These are phyloP conservation scores for Penicillium nucicola DNA, from an alignment of 495 filamentous ascomycete species.

Conservation along the genomic window DNA sequence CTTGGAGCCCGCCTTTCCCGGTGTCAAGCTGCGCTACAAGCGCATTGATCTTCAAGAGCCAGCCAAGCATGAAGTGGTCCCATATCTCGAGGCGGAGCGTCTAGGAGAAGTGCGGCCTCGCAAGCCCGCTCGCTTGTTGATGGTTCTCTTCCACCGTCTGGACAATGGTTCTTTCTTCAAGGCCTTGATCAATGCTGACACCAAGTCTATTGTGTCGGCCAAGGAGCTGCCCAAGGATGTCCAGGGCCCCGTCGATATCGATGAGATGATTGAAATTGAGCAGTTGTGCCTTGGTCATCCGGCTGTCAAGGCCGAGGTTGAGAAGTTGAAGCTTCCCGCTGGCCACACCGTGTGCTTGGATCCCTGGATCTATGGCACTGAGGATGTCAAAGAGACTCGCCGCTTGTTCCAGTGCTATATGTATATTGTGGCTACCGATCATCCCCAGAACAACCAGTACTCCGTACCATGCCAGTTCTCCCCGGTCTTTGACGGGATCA, in stretches of 20 bases:
- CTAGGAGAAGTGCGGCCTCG: conserved; percentile 28
- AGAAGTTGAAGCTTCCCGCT: conserved; percentile 38
- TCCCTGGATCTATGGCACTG: conserved; percentile 46
- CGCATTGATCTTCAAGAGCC: conserved; percentile 45
- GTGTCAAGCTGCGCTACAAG: conserved; percentile 40
- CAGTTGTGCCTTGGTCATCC: conserved; percentile 35
- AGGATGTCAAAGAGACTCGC: conserved; percentile 33
- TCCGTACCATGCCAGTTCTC: conserved; percentile 74
- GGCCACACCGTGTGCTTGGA: conserved; percentile 42
- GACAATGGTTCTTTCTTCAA: conserved; percentile 43
- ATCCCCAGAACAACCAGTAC: conserved; percentile 66
- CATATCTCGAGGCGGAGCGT: conserved; percentile 41
- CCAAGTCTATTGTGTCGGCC: conserved; percentile 32
- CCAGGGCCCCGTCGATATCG: conserved; percentile 39
- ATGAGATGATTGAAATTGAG: conserved; percentile 44
- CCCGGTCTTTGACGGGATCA: conserved; percentile 67
- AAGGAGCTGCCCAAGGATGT: conserved; percentile 41
- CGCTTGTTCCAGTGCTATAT: conserved; percentile 46
- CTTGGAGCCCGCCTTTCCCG: conserved; percentile 37
- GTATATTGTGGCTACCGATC: conserved; percentile 37
- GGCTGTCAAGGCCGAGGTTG: conserved; percentile 41
- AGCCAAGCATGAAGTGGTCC: conserved; percentile 39
- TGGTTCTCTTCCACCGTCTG: conserved; percentile 38
- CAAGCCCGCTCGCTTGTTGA: conserved; percentile 38
- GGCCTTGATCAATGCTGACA: conserved; percentile 41